phyloP scores from a whole-genome alignment of 192 early-diverging fungal species.

The Backusella psychrophila region DNA sequence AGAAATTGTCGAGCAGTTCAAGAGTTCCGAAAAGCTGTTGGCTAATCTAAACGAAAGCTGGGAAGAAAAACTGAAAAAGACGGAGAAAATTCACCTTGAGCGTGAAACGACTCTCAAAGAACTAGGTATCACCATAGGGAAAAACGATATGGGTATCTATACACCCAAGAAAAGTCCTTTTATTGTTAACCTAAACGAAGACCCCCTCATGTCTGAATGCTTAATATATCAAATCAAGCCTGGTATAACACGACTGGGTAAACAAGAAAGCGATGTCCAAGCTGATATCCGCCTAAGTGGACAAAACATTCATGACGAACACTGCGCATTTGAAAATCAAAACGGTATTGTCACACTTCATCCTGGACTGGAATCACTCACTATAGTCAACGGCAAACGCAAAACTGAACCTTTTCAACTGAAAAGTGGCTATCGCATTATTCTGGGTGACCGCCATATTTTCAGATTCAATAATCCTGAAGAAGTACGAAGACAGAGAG shows the following conservation, averaged over 20 bases:
- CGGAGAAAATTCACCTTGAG: slow-evolving; percentile 58
- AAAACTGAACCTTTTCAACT: slow-evolving; percentile 53
- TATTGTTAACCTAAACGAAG: slow-evolving; percentile 76
- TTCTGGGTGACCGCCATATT: slow-evolving; percentile 76
- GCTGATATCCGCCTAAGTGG: slow-evolving; percentile 51
- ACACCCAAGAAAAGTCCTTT: slow-evolving; percentile 68
- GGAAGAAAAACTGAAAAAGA: slow-evolving; percentile 70
- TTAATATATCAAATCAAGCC: slow-evolving; percentile 70
- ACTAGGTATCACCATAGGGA: slow-evolving; percentile 60
- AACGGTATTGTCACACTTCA: slow-evolving; percentile 56
- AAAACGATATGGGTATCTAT: slow-evolving; percentile 57
- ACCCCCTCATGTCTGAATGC: slow-evolving; percentile 75
- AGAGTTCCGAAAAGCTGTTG: slow-evolving; percentile 72
- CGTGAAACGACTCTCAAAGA: slow-evolving; percentile 63
- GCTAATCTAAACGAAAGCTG: slow-evolving; percentile 69
- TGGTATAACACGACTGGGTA: slow-evolving; percentile 60
- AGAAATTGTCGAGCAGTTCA: slow-evolving; percentile 64
- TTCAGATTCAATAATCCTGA: slow-evolving; percentile 83
- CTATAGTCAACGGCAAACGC: slow-evolving; percentile 75
- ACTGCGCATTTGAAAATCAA: slow-evolving; percentile 67
- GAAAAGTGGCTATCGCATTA: slow-evolving; percentile 72
- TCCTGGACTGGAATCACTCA: slow-evolving; percentile 53
- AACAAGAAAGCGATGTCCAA: slow-evolving; percentile 18
- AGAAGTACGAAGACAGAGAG: slow-evolving; percentile 67
- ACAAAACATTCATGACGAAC: slow-evolving; percentile 44